Base-by-base conservation (phyloP, 169 alveolate species). In the Toxoplasma gondii region DNA sequence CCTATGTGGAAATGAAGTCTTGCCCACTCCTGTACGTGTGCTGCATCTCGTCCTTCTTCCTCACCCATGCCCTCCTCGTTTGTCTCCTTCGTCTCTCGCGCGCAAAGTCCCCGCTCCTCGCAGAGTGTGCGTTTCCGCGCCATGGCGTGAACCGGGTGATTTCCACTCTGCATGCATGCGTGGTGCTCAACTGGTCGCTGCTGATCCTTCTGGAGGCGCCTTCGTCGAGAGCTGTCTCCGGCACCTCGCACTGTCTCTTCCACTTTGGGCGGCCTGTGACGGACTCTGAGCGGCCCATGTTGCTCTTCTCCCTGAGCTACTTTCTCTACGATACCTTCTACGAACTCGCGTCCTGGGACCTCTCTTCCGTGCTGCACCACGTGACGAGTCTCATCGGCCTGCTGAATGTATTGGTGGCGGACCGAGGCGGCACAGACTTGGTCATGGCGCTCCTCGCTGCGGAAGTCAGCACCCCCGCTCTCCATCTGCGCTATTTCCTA, bases 391-490 rank as follows among this genome's bases (percentile, higher is more conserved):
- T 94, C 24, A 39, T 34, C 4, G 94, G 84, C 24, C 39, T 94
- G 22, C 34, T 53, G 29, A 36, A 9, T 53, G 87, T 74, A 39
- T 34, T 91, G 54, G 31, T 0, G 0, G 53, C 12, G 27, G 54
- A 38, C 43, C 29, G 39, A 31, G 82, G 91, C 31, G 94, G 93
- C 38, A 81, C 91, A 10, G 96, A 94, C 34, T 70, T 94, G n/a
- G 87, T 91, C 80, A 88, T 93, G 0, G 96, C 94, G 34, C 86
- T 94, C 41, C 53, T 88, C 12, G 69, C 86, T 16, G 93, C 92
- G 24, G 96, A 94, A 69, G 39, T 88, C 84, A 88, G 94, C 94
- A 94, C 96, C 12, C 96, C 96, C 44, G 70, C 88, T 80, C 96
- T 94, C n/a, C 96, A 94, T 43, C 91, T 94, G 91, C 92, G 96